Evolutionary conservation across 2,329 filamentous ascomycete species (phyloP).

Genomic region (Cercospora berteroae): DNA sequence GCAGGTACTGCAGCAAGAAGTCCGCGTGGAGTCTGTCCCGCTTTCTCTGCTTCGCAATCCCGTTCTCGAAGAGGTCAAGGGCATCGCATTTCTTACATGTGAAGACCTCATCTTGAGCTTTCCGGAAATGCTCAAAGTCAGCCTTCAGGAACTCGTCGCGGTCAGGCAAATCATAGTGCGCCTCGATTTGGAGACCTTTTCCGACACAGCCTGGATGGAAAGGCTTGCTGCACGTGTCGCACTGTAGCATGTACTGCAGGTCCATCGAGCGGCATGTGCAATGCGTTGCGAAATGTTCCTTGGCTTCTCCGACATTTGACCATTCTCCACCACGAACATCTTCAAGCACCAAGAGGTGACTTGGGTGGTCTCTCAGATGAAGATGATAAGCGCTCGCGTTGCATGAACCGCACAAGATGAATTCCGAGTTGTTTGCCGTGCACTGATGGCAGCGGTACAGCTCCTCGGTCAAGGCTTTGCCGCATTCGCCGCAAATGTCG

Average conservation of each 20-base stretch:
- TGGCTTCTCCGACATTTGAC: background rate
- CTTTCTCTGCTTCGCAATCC: background rate
- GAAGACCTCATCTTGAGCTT: background rate
- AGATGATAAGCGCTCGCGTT: background rate
- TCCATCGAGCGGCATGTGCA: slow-evolving; percentile 14
- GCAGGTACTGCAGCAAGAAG: slow-evolving; percentile 7
- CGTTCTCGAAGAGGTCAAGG: background rate
- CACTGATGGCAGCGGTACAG: background rate
- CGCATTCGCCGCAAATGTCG: background rate
- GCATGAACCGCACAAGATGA: slow-evolving; percentile 1
- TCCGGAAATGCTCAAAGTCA: background rate
- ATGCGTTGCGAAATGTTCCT: background rate
- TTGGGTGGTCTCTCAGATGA: background rate
- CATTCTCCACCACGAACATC: background rate
- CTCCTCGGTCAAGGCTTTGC: background rate
- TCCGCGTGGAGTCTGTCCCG: background rate
- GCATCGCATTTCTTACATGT: slow-evolving; percentile 1
- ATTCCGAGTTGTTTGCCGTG: background rate
- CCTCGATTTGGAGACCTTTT: slow-evolving; percentile 7
- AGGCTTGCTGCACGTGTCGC: slow-evolving; percentile 8
- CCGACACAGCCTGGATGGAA: slow-evolving; percentile 20
- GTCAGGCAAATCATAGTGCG: slow-evolving; percentile 1
- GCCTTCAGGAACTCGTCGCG: slow-evolving; percentile 4
- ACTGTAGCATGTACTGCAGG: slow-evolving; percentile 16
- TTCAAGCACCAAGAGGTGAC: background rate